Percentiles rank a stretch among this genome's conserved stretches.
These are phyloP conservation scores for Mycocentrospora acerina DNA, from an alignment of 2,329 filamentous ascomycete species.

Conservation along the genomic window DNA sequence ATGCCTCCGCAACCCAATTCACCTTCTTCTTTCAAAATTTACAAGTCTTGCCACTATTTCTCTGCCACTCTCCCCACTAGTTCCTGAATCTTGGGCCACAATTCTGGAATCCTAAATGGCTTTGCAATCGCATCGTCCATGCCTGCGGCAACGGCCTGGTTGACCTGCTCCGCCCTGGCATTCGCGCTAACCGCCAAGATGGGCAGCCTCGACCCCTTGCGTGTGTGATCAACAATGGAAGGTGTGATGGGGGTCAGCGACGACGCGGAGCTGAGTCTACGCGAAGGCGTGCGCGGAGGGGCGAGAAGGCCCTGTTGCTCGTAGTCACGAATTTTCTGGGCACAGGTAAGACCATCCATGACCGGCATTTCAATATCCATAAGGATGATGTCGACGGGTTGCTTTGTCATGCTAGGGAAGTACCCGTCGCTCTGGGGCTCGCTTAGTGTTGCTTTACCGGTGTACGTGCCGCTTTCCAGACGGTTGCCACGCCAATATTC, in stretches of 20 bases:
- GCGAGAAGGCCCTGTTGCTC: conserved; percentile 23
- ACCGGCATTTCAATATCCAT: conserved; percentile 41
- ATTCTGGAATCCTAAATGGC: conserved; percentile 25
- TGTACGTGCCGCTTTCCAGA: neutral
- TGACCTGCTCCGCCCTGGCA: conserved; percentile 36
- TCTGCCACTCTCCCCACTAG: conserved; percentile 9
- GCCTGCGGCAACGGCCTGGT: conserved; percentile 29
- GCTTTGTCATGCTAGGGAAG: neutral
- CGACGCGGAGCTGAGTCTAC: neutral
- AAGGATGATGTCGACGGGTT: conserved; percentile 26
- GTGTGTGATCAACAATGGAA: neutral
- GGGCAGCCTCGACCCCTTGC: conserved; percentile 15
- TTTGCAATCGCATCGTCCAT: conserved; percentile 36
- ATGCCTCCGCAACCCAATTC: too few species aligned
- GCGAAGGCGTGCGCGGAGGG: conserved; percentile 1
- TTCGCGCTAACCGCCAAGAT: conserved; percentile 40
- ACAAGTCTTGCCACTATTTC: too few species aligned
- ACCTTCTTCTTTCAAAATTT: too few species aligned
- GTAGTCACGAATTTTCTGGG: conserved; percentile 28
- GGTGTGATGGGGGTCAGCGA: neutral
- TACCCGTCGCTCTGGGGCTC: conserved; percentile 1
- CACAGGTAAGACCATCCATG: conserved; percentile 38
- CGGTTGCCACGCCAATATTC: conserved; percentile 21
- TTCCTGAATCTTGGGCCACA: conserved; percentile 19
- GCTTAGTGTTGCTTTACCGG: neutral